Conservation (phyloP, 2,329 filamentous ascomycete species). For the Escovopsis sp. region DNA sequence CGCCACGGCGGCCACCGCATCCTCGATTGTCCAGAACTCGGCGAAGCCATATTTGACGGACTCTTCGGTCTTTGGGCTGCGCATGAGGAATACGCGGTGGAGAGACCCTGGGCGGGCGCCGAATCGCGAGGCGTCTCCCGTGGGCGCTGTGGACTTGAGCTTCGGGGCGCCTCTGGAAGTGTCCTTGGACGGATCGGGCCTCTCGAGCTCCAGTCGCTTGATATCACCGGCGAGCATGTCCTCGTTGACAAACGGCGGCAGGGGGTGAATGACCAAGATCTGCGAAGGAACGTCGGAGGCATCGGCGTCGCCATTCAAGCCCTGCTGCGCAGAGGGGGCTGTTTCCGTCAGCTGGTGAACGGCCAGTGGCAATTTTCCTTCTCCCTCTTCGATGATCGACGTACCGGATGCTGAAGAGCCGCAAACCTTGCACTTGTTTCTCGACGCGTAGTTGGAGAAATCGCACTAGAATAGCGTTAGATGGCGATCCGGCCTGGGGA, state of each 20-base stretch:
- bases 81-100: conserved; percentile 60
- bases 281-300: conserved; percentile 48
- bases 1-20: conserved; percentile 58
- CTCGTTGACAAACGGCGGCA: conserved; percentile 58
- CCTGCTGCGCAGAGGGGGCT: conserved; percentile 18
- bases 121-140: conserved; percentile 40
- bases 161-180: conserved; percentile 33
- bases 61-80: conserved; percentile 55
- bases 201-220: conserved; percentile 54
- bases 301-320: conserved; percentile 33
- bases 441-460: conserved; percentile 24
- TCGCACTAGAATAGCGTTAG: conserved; percentile 20
- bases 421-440: conserved; percentile 24
- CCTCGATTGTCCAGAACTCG: conserved; percentile 63
- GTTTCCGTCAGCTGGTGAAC: not conserved
- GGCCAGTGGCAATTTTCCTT: conserved; percentile 13
- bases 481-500: not conserved
- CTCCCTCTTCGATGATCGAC: conserved; percentile 10
- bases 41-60: conserved; percentile 75
- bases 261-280: conserved; percentile 58
- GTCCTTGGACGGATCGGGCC: conserved; percentile 32
- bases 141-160: conserved; percentile 44
- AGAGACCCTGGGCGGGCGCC: conserved; percentile 64
- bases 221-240: conserved; percentile 59
- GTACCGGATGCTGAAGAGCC: conserved; percentile 17